These are phyloP conservation scores for Tubosaeta sp. DNA, from an alignment of 768 basidiomycete genomes.

Conservation along the genomic window DNA sequence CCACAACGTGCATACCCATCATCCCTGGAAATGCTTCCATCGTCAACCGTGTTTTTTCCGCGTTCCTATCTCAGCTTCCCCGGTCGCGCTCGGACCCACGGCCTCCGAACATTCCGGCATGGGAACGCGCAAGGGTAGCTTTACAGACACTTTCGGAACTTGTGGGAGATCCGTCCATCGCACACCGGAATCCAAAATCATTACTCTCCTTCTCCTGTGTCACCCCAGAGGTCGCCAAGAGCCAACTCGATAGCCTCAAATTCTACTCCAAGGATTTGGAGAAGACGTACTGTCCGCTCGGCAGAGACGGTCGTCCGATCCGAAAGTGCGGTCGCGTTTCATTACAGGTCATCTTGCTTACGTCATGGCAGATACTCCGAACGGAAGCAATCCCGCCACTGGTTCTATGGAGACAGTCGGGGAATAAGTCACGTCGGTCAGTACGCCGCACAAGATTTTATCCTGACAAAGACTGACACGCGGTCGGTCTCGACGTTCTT, in stretches of 20 bases:
- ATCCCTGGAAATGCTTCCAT: constrained; percentile 54
- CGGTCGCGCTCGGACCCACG: constrained; percentile 45
- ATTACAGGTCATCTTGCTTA: background rate
- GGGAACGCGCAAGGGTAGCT: constrained; percentile 53
- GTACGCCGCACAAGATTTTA: constrained; percentile 10
- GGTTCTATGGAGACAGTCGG: constrained; percentile 57
- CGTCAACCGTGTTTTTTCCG: constrained; percentile 57
- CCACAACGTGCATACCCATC: constrained; percentile 50
- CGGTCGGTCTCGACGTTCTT: background rate
- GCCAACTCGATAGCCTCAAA: constrained; percentile 47
- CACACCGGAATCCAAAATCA: constrained; percentile 51
- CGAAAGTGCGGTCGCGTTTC: constrained; percentile 45
- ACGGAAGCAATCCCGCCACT: constrained; percentile 46
- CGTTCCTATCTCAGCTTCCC: constrained; percentile 58
- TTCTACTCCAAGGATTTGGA: constrained; percentile 43
- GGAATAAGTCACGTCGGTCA: constrained; percentile 55
- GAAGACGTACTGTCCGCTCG: constrained; percentile 52
- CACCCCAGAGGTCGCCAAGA: constrained; percentile 44
- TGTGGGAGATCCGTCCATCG: constrained; percentile 42
- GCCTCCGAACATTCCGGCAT: constrained; percentile 31
- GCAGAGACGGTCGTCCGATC: constrained; percentile 53
- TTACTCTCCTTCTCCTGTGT: constrained; percentile 68
- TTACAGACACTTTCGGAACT: constrained; percentile 51
- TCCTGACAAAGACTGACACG: constrained; percentile 1
- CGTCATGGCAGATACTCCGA: constrained; percentile 51